Percentiles rank a stretch among this genome's conserved stretches.
Evolutionary conservation across 1,284 basidiomycete genomes (phyloP).

Genomic region (Trichosporon sp.): DNA sequence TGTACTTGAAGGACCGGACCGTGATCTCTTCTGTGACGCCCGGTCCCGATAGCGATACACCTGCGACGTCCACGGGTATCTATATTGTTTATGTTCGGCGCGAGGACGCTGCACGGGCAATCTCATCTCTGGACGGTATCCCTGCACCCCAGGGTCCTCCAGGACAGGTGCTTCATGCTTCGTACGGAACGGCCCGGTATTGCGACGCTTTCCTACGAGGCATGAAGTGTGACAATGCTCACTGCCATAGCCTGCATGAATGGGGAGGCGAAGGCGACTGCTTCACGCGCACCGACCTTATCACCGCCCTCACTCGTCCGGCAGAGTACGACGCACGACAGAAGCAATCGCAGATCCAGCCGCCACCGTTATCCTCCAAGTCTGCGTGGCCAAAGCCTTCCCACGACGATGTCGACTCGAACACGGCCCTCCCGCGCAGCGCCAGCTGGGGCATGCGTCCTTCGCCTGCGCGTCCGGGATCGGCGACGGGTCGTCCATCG

Average conservation of each 20-base stretch:
- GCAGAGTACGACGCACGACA: conserved; percentile 54
- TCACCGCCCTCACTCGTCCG: conserved; percentile 65
- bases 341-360: conserved; percentile 44
- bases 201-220: conserved; percentile 94
- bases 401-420: conserved; percentile 47
- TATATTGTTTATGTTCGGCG: conserved; percentile 96
- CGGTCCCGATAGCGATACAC: conserved; percentile 56
- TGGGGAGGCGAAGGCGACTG: conserved; percentile 98
- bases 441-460: conserved; percentile 70
- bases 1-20: conserved; percentile 87
- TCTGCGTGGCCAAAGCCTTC: conserved; percentile 48
- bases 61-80: conserved; percentile 70
- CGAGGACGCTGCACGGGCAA: conserved; percentile 92
- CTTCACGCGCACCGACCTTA: conserved; percentile 88
- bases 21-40: conserved; percentile 58
- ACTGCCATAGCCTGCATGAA: conserved; percentile 92
- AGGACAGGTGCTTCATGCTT: conserved; percentile 82
- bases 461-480: conserved; percentile 23
- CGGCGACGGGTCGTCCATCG: conserved; percentile 25
- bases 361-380: conserved; percentile 40
- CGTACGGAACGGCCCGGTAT: conserved; percentile 96
- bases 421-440: conserved; percentile 70
- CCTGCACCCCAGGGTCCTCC: conserved; percentile 74
- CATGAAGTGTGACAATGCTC: conserved; percentile 70
- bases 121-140: conserved; percentile 88